Evolutionary conservation across 257 asterid species (phyloP), one percentile per base, ranked within the genome.

Genomic region (Linderniella brevidens): DNA sequence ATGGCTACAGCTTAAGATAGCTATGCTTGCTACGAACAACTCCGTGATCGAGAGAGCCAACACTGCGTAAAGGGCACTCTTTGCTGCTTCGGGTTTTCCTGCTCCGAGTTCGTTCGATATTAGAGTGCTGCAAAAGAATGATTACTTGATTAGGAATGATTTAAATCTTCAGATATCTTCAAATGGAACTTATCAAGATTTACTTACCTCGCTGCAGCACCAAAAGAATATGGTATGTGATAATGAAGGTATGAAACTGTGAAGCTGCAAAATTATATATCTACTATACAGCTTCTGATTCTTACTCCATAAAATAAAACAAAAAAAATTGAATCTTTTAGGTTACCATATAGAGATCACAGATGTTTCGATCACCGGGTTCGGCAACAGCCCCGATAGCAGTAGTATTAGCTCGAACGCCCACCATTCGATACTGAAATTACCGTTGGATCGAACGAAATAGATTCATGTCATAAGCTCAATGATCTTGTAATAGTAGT

Each of bases 81-180:
- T 59, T 5, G 93, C 93, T 8, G 64, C 77, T 39, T 50, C 67
- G 11, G 93, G 79, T 39, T 72, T 77, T 60, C 93, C 95, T 13
- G 93, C 93, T 65, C 95, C 97, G 3, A 87, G 71, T 54, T 75
- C 93, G 29, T 86, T 86, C 8, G 97, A 76, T 18, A 82, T 68
- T 53, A 79, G 70, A 48, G 92, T 78, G 56, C 95, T 87, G 17
- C 19, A 42, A 58, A 45, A 49, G 60, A 11, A 11, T 46, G 35
- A 40, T 15, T 13, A 25, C n/a, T n/a, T n/a, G n/a, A n/a, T n/a
- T n/a, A n/a, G n/a, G n/a, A n/a, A n/a, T n/a, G n/a, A n/a, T n/a
- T n/a, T n/a, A n/a, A n/a, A 10, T 19, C 29, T 25, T 46, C 37
- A 17, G 0, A 1, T 8, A 25, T 42, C 18, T 38, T 13, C 46